Conservation (phyloP, 495 filamentous ascomycete genomes). For the Penicillium salamii region DNA sequence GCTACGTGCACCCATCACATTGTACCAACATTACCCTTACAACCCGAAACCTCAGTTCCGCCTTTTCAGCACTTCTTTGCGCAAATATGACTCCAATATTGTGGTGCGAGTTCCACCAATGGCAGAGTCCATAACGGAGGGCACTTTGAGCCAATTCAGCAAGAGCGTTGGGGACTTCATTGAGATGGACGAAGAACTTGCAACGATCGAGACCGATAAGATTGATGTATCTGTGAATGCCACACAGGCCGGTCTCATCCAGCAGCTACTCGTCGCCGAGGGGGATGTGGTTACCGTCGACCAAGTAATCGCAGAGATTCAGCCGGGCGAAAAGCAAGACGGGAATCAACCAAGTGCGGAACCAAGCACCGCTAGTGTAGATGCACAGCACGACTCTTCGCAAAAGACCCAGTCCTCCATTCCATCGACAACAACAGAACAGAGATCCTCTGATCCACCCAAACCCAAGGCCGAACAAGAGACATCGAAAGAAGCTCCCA, state of each 20-base stretch:
- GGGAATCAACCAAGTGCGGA: slow-evolving; percentile 10
- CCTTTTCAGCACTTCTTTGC: neutral
- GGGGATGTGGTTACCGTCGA: slow-evolving; percentile 87
- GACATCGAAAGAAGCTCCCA: slow-evolving; percentile 9
- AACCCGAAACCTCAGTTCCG: neutral
- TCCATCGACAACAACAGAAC: neutral
- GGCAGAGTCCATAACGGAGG: slow-evolving; percentile 95
- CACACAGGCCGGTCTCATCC: slow-evolving; percentile 75
- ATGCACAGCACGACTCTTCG: neutral
- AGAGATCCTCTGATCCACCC: neutral
- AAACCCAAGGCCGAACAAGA: neutral
- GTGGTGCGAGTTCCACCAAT: slow-evolving; percentile 84
- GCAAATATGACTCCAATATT: slow-evolving; percentile 48
- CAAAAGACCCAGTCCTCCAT: neutral
- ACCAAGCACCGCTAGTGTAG: neutral
- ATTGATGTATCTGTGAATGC: slow-evolving; percentile 88
- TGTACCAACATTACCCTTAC: neutral
- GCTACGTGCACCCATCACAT: neutral
- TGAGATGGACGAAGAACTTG: slow-evolving; percentile 85
- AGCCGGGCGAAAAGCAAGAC: slow-evolving; percentile 54
- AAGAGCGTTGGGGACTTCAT: slow-evolving; percentile 85
- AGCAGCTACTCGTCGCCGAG: slow-evolving; percentile 77
- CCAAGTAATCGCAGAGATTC: slow-evolving; percentile 74
- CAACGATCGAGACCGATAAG: slow-evolving; percentile 94
- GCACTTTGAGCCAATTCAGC: slow-evolving; percentile 78